Evolutionary conservation across 176 grass and related monocot species (phyloP).

Genomic region (Musa schizocarpa): DNA sequence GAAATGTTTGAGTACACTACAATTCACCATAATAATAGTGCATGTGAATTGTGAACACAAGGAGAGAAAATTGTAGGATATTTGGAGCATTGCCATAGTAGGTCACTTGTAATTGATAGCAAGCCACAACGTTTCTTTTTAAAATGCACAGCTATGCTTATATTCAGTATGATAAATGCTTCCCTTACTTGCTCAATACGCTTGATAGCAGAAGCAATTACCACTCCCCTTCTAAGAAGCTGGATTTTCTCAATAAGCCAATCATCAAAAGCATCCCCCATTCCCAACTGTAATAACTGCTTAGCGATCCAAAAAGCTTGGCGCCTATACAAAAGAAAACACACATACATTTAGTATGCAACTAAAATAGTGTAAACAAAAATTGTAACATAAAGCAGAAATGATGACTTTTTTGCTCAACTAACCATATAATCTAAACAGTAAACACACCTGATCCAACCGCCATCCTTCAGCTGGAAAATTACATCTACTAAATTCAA

Average conservation of each 20-base stretch:
- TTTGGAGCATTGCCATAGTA: background rate
- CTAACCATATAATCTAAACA: constrained; percentile 16
- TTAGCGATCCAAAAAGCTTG: constrained; percentile 99
- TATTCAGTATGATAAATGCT: background rate
- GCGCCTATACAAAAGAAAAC: constrained; percentile 41
- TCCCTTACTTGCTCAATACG: constrained; percentile 82
- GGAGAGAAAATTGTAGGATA: background rate
- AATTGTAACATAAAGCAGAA: background rate
- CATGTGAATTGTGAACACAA: background rate
- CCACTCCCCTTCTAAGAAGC: constrained; percentile 69
- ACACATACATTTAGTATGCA: background rate
- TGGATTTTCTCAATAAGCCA: constrained; percentile 99
- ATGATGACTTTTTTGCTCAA: background rate
- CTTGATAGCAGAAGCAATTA: constrained; percentile 78
- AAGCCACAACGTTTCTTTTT: background rate
- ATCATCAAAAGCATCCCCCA: constrained; percentile 99
- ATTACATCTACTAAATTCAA: constrained; percentile 95
- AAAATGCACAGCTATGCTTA: background rate
- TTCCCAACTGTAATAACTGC: constrained; percentile 94
- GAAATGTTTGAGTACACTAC: background rate
- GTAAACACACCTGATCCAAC: constrained; percentile 81
- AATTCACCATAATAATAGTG: background rate
- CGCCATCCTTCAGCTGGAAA: constrained; percentile 94
- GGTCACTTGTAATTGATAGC: background rate
- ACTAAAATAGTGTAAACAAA: background rate